A percentile compares a stretch with the other conserved stretches of the same genome.
Conservation (phyloP, 176 grass and related monocot species). For the Saccharum spontaneum region DNA sequence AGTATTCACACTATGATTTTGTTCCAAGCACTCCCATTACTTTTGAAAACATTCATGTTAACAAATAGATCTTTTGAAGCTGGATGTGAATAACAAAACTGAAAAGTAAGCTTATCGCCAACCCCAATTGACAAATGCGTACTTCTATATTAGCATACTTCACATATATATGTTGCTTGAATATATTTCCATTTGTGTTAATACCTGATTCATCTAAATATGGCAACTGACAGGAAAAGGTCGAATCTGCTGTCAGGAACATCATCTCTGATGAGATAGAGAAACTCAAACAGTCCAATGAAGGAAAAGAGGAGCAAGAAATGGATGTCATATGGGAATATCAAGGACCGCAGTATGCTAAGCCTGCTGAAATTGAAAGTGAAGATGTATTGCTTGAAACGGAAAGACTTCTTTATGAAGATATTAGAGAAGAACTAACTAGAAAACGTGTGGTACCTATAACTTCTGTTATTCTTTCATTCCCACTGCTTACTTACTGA, state of each 20-base stretch:
- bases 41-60: background rate
- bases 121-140: background rate
- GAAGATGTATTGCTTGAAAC: slow-evolving; percentile 94
- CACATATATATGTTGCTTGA: background rate
- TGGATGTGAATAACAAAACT: slow-evolving; percentile 4
- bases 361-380: slow-evolving; percentile 48
- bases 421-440: slow-evolving; percentile 79
- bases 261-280: slow-evolving; percentile 89
- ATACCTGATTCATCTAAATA: slow-evolving; percentile 16
- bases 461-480: slow-evolving; percentile 29
- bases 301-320: slow-evolving; percentile 31
- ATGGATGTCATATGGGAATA: slow-evolving; percentile 82
- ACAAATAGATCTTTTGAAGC: background rate
- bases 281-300: slow-evolving; percentile 60
- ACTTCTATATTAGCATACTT: slow-evolving; percentile 18
- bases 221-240: slow-evolving; percentile 50
- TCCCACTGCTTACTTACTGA: background rate
- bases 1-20: background rate
- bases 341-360: slow-evolving; percentile 46
- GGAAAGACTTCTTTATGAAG: slow-evolving; percentile 87
- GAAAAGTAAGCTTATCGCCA: background rate
- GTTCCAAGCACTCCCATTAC: background rate
- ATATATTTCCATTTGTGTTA: slow-evolving; percentile 19
- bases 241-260: slow-evolving; percentile 55
- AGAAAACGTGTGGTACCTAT: slow-evolving; percentile 53